These are phyloP conservation scores for Fusarium nisikadoi DNA, from an alignment of 2,329 filamentous ascomycete genomes.

Conservation along the genomic window DNA sequence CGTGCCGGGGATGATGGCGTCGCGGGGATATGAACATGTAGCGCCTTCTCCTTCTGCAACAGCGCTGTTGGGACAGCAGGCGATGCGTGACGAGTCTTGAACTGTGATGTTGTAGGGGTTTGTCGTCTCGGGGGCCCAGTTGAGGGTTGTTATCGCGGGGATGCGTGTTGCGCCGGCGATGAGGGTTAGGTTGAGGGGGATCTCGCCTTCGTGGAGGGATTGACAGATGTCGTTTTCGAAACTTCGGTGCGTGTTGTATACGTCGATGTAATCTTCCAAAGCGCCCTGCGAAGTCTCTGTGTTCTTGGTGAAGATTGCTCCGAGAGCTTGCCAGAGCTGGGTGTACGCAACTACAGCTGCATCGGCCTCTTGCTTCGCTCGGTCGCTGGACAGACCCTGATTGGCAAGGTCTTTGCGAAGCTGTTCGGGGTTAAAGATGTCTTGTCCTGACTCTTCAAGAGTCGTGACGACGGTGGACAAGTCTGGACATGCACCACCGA, in stretches of 20 bases:
- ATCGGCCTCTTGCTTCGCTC: constrained; percentile 39
- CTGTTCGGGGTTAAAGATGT: constrained; percentile 44
- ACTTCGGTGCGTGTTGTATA: constrained; percentile 46
- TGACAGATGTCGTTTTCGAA: constrained; percentile 51
- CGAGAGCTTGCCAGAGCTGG: constrained; percentile 47
- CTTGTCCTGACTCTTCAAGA: constrained; percentile 42
- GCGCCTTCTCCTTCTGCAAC: constrained; percentile 36
- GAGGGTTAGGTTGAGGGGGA: constrained; percentile 49
- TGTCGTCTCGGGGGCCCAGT: constrained; percentile 43
- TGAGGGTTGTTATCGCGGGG: constrained; percentile 45
- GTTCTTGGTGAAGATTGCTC: constrained; percentile 46
- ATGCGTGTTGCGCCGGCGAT: constrained; percentile 46
- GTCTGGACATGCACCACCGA: constrained; percentile 51
- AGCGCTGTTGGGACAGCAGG: constrained; percentile 48
- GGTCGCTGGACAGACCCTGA: constrained; percentile 30
- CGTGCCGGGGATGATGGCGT: constrained; percentile 45
- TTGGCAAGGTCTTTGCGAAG: constrained; percentile 44
- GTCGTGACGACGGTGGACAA: constrained; percentile 50
- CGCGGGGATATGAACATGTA: constrained; percentile 47
- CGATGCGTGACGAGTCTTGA: constrained; percentile 48
- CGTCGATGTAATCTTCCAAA: constrained; percentile 47
- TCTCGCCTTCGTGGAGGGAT: constrained; percentile 46
- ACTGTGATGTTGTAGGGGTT: constrained; percentile 47
- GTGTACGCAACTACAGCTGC: constrained; percentile 44
- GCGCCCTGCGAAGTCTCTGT: constrained; percentile 31